Base-by-base conservation (phyloP, 192 early-diverging fungal genomes). In the Podila minutissima region DNA sequence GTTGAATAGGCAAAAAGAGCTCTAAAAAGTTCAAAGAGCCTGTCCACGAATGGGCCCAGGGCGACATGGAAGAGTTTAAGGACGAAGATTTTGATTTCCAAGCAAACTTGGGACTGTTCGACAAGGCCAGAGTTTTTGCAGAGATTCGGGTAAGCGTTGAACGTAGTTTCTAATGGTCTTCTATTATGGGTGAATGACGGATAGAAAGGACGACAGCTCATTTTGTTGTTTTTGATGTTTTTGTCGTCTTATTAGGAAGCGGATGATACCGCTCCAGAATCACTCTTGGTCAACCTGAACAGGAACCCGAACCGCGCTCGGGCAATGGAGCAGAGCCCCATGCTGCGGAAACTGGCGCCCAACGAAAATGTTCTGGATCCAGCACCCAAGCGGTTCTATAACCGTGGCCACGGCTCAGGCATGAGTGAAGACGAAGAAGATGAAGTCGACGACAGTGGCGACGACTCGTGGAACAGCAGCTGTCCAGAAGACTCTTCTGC, bases 181-280 rank as follows among this genome's bases (percentile, higher is more conserved):
- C 19, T n/a, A 46, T 60, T 50, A 31, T 66, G 58, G 11, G 46
- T 2, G 41, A 2, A 17, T 1, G 15, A 15, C 15, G 15, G 4
- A 15, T 15, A 15, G 41, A 11, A 13, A 15, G 41, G 15, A 15
- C 13, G 13, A 46, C 11, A 46, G 12, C 15, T 26, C 32, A 50
- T 46, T 64, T 46, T 38, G 48, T 3, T 8, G 35, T 37, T 67
- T 31, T n/a, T n/a, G n/a, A n/a, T n/a, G n/a, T n/a, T 32, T 84
- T 81, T 50, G 58, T 53, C 37, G n/a, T 51, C 35, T 51, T 38
- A 26, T 8, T 82, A 89, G 88, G 88, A 89, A 75, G 67, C 85
- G 11, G 93, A 95, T 72, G 77, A 84, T 38, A 92, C 89, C 19
- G 92, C 88, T 13, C 90, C 94, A 2, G 94, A 94, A 67, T 90